phyloP scores from a whole-genome alignment of 2,329 filamentous ascomycete genomes.

The Fusarium humuli region DNA sequence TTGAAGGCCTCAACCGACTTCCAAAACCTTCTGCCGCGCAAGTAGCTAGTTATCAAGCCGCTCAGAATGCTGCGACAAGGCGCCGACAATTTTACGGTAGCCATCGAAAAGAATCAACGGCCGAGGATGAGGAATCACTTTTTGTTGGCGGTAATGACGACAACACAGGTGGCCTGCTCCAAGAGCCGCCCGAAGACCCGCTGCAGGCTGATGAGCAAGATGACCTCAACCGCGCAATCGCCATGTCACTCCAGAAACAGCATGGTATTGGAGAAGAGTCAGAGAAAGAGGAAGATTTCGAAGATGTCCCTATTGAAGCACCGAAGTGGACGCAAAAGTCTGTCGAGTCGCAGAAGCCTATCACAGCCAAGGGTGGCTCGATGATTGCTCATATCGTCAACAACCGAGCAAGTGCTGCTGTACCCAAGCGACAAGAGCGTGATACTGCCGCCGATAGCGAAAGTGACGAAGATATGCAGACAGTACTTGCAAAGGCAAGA shows the following conservation, averaged over 20 bases:
- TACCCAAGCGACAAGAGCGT: slow-evolving; percentile 56
- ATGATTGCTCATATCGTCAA: slow-evolving; percentile 82
- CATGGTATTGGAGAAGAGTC: slow-evolving; percentile 55
- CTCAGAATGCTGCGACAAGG: slow-evolving; percentile 41
- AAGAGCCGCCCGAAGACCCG: slow-evolving; percentile 53
- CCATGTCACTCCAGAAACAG: slow-evolving; percentile 81
- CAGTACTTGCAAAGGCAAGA: slow-evolving; percentile 79
- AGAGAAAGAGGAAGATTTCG: slow-evolving; percentile 59
- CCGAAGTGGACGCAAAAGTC: slow-evolving; percentile 69
- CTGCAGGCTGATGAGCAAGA: slow-evolving; percentile 59
- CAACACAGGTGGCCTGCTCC: slow-evolving; percentile 27
- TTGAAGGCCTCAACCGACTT: slow-evolving; percentile 87
- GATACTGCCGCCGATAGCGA: slow-evolving; percentile 65
- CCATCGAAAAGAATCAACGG: slow-evolving; percentile 26
- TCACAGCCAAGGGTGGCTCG: slow-evolving; percentile 63
- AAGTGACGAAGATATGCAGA: slow-evolving; percentile 82
- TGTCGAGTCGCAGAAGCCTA: slow-evolving; percentile 62
- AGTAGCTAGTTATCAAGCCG: slow-evolving; percentile 42
- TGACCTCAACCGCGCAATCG: slow-evolving; percentile 84
- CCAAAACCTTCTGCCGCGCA: slow-evolving; percentile 65
- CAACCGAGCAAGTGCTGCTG: slow-evolving; percentile 73
- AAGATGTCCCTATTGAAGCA: slow-evolving; percentile 59
- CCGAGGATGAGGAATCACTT: slow-evolving; percentile 61
- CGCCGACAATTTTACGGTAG: slow-evolving; percentile 48
- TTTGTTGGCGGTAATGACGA: slow-evolving; percentile 54